Base-by-base conservation (phyloP, 169 alveolate genomes). In the Gregarina niphandrodes region DNA sequence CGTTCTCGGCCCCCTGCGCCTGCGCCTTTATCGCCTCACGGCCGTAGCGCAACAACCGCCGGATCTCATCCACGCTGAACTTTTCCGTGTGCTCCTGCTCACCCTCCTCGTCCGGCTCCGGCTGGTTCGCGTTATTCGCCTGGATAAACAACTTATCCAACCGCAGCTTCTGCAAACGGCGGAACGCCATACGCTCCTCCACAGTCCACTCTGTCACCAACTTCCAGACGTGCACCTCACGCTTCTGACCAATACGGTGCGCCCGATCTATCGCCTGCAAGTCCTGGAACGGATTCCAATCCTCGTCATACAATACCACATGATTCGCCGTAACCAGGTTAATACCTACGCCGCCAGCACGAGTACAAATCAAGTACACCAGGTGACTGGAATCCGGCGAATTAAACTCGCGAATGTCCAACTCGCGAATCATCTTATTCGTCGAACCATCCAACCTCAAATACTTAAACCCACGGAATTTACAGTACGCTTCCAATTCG, bases 201-300 rank as follows among this genome's bases (percentile, higher is more conserved):
- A 88, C 94, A 7, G 96, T 86, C 77, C 94, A 81, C 49, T 81
- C 91, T 0, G 95, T 83, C 28, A 88, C 72, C 42, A 92, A 61
- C 28, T 92, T 73, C 78, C 88, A 87, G 18, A 92, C 94, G 52
- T 76, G 82, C 19, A 92, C 99, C 36, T 69, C 81, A 45, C 95
- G 82, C 29, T 87, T 81, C 71, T 91, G 94, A 5, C 98, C 98
- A 20, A 88, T 89, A 41, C 99, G 68, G 59, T 89, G 97, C 5
- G 96, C 97, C 97, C 19, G 95, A 58, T 89, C 99, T 1, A 91
- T 81, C 4, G 99, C 99, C 50, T 93, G 95, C 6, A 88, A 78
- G 66, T 93, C 99, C 67, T 85, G 84, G 45, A 92, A 72, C 0
- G 95, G 97, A 57, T 89, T 89, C 97, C 97, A 93, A 62, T 93